Conservation (phyloP, 371 early-diverging fungal genomes). For the Nematocida minor region DNA sequence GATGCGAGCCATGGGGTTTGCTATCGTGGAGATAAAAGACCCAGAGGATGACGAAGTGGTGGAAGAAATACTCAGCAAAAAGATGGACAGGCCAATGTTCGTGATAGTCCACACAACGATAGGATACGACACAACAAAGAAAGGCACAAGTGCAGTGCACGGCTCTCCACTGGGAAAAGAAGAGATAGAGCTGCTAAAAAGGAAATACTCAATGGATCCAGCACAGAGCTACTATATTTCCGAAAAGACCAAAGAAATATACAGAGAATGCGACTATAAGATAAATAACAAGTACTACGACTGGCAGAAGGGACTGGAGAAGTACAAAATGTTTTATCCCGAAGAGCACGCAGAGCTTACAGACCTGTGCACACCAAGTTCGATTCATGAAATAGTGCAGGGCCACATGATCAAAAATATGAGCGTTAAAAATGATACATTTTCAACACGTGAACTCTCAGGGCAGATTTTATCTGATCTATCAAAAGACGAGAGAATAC, state of each 20-base stretch:
- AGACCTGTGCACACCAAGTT: not conserved
- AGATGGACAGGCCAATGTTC: slow-evolving; percentile 67
- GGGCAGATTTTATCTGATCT: slow-evolving; percentile 75
- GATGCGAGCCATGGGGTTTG: slow-evolving; percentile 87
- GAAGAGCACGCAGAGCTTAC: not conserved
- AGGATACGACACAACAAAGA: slow-evolving; percentile 75
- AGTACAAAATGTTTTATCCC: not conserved
- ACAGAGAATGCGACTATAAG: slow-evolving; percentile 67
- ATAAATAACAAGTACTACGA: slow-evolving; percentile 68
- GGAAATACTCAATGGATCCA: slow-evolving; percentile 67
- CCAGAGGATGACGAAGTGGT: slow-evolving; percentile 76
- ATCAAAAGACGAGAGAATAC: slow-evolving; percentile 62
- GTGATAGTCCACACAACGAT: slow-evolving; percentile 66
- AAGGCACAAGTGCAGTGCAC: slow-evolving; percentile 78
- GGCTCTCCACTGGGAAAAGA: slow-evolving; percentile 77
- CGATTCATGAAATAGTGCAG: not conserved
- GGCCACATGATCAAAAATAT: not conserved
- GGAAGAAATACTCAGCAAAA: slow-evolving; percentile 64
- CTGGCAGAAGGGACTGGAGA: slow-evolving; percentile 72
- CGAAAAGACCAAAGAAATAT: slow-evolving; percentile 69
- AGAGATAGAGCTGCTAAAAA: slow-evolving; percentile 76
- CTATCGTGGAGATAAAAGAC: slow-evolving; percentile 73
- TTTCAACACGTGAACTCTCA: slow-evolving; percentile 61
- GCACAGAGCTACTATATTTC: slow-evolving; percentile 4
- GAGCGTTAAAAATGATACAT: not conserved